phyloP scores from a whole-genome alignment of 352 stramenopile species.

The Phytophthora meadii region DNA sequence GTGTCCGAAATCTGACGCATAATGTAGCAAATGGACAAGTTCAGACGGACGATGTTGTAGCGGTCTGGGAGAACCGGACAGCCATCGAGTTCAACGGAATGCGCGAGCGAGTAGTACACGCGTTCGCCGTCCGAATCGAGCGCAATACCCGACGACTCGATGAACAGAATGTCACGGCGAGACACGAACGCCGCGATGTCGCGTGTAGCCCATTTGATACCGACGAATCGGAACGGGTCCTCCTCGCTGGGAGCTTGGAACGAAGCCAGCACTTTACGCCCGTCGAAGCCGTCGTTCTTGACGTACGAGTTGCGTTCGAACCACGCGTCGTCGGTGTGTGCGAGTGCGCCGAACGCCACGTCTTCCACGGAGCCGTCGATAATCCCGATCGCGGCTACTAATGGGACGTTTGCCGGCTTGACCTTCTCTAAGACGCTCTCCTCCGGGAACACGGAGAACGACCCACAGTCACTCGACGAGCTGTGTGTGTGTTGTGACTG shows the following conservation, averaged over 20 bases:
- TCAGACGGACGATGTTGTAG: slow-evolving; percentile 50
- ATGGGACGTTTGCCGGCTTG: slow-evolving; percentile 43
- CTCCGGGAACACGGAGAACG: slow-evolving; percentile 45
- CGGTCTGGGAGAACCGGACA: slow-evolving; percentile 29
- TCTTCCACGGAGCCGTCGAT: slow-evolving; percentile 55
- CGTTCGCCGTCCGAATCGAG: slow-evolving; percentile 48
- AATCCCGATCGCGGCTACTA: slow-evolving; percentile 43
- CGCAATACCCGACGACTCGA: slow-evolving; percentile 54
- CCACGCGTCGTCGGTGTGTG: slow-evolving; percentile 45
- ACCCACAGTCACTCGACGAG: slow-evolving; percentile 49
- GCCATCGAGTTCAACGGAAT: slow-evolving; percentile 50
- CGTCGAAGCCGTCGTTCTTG: slow-evolving; percentile 51
- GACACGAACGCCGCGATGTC: slow-evolving; percentile 45
- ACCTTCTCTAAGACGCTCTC: slow-evolving; percentile 46
- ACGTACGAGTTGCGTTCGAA: slow-evolving; percentile 50
- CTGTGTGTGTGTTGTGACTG: slow-evolving; percentile 36
- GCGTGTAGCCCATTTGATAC: slow-evolving; percentile 53
- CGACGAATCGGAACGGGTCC: slow-evolving; percentile 61
- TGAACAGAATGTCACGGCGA: slow-evolving; percentile 51
- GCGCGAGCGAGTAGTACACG: slow-evolving; percentile 56
- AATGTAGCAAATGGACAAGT: slow-evolving; percentile 63
- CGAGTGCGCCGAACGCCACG: slow-evolving; percentile 50
- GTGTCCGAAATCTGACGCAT: slow-evolving; percentile 43
- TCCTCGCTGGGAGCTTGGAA: slow-evolving; percentile 48
- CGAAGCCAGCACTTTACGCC: slow-evolving; percentile 44